Percentiles rank a stretch among this genome's conserved stretches.
phyloP scores from a whole-genome alignment of 2,329 filamentous ascomycete species.

The Cladorrhinum sp. region DNA sequence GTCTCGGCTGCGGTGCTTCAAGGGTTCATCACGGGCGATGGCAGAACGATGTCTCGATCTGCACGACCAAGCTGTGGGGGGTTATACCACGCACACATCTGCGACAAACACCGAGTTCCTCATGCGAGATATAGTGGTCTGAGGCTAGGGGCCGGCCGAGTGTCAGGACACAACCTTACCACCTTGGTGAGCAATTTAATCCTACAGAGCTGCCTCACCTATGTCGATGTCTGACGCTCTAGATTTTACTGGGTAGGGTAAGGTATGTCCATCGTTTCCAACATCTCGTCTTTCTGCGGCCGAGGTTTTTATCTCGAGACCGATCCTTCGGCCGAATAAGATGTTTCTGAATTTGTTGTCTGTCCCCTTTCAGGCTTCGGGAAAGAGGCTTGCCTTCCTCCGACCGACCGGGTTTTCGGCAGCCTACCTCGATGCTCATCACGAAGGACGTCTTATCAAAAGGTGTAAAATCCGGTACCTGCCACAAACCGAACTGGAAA shows the following conservation, averaged over 20 bases:
- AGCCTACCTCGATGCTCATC: neutral
- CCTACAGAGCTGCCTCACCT: neutral
- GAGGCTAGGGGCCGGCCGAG: slow-evolving; percentile 8
- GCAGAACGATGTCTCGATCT: slow-evolving; percentile 26
- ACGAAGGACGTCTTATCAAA: neutral
- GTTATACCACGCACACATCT: neutral
- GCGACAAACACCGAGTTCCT: slow-evolving; percentile 13
- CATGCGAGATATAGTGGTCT: slow-evolving; percentile 16
- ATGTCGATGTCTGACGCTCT: neutral
- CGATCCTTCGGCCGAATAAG: slow-evolving; percentile 11
- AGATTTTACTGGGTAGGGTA: neutral
- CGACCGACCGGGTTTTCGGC: neutral
- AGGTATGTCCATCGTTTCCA: neutral
- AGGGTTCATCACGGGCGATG: slow-evolving; percentile 25
- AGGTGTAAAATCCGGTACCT: neutral
- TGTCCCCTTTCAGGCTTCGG: neutral
- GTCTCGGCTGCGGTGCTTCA: slow-evolving; percentile 16
- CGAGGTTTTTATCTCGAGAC: neutral
- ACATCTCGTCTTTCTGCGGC: neutral
- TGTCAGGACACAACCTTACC: slow-evolving; percentile 5
- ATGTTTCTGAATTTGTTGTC: neutral
- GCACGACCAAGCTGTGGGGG: slow-evolving; percentile 16
- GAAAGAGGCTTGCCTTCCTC: neutral
- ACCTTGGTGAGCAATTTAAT: neutral
- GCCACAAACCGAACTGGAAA: slow-evolving; percentile 1